These are phyloP conservation scores for Alternaria triticina DNA, from an alignment of 2,329 filamentous ascomycete genomes.

Conservation along the genomic window DNA sequence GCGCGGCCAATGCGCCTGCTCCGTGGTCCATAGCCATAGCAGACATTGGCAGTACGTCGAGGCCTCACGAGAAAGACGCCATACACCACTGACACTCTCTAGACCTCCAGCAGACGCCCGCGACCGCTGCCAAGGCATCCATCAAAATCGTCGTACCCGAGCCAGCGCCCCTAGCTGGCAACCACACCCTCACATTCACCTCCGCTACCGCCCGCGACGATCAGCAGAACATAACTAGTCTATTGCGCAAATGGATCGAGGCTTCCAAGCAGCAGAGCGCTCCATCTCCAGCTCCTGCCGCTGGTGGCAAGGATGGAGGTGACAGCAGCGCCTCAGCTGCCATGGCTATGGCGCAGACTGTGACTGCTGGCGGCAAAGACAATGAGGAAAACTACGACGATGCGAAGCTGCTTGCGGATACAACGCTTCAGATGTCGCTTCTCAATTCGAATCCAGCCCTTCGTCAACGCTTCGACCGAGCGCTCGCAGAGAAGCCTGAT, in stretches of 20 bases:
- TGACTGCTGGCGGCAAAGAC: constrained; percentile 51
- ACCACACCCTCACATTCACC: constrained; percentile 90
- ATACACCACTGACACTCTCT: constrained; percentile 14
- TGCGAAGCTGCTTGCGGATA: constrained; percentile 74
- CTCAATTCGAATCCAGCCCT: constrained; percentile 79
- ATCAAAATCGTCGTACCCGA: constrained; percentile 86
- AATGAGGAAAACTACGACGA: constrained; percentile 80
- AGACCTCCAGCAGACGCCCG: constrained; percentile 96
- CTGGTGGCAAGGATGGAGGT: constrained; percentile 29
- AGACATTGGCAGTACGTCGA: constrained; percentile 79
- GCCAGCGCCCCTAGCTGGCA: constrained; percentile 64
- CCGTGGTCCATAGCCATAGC: constrained; percentile 72
- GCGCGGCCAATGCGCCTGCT: constrained; percentile 60
- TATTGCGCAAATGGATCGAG: constrained; percentile 78
- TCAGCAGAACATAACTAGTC: constrained; percentile 83
- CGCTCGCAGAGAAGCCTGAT: constrained; percentile 81
- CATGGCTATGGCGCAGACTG: constrained; percentile 79
- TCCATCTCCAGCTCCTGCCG: constrained; percentile 43
- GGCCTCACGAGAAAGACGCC: constrained; percentile 1
- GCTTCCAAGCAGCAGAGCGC: constrained; percentile 62
- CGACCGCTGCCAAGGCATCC: constrained; percentile 87
- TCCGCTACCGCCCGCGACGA: constrained; percentile 79
- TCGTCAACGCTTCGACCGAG: constrained; percentile 85
- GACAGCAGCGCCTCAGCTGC: constrained; percentile 62
- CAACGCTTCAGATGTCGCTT: constrained; percentile 84